Conservation (phyloP, 345 rosid species). For the Aurinia saxatilis region DNA sequence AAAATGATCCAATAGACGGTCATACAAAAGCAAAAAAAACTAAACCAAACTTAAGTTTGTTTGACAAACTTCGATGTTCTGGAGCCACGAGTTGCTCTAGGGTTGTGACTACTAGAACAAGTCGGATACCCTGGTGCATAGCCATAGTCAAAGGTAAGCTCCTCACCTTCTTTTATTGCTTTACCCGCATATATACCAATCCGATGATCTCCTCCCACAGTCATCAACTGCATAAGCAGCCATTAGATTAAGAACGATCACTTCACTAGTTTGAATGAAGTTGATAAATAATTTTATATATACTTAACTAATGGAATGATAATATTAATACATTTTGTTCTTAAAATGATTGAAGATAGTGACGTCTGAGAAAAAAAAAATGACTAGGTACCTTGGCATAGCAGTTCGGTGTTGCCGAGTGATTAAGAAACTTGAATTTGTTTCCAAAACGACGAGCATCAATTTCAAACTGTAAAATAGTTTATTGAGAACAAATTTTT, state of each 20-base stretch:
- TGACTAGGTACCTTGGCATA: constrained; percentile 57
- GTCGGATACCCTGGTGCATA: constrained; percentile 67
- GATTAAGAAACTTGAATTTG: constrained; percentile 84
- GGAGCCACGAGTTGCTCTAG: too few species aligned
- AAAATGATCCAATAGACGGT: too few species aligned
- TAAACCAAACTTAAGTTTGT: too few species aligned
- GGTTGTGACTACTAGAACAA: constrained; percentile 6
- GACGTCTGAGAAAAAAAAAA: too few species aligned
- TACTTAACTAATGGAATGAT: too few species aligned
- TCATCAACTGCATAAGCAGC: constrained; percentile 59
- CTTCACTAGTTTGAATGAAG: too few species aligned
- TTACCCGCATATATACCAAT: constrained; percentile 75
- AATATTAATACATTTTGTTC: too few species aligned
- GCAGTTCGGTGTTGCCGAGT: constrained; percentile 81
- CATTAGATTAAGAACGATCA: too few species aligned
- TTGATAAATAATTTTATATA: too few species aligned
- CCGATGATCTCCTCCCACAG: constrained; percentile 89
- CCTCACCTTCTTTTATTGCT: constrained; percentile 72
- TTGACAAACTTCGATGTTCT: too few species aligned
- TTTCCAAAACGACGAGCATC: constrained; percentile 90
- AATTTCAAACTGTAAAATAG: constrained; percentile 51
- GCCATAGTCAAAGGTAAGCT: constrained; percentile 71
- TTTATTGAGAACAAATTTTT: not conserved
- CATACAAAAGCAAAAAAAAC: too few species aligned
- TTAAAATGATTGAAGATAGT: not conserved